phyloP scores from a whole-genome alignment of 345 rosid genomes.

The Orychophragmus violaceus region DNA sequence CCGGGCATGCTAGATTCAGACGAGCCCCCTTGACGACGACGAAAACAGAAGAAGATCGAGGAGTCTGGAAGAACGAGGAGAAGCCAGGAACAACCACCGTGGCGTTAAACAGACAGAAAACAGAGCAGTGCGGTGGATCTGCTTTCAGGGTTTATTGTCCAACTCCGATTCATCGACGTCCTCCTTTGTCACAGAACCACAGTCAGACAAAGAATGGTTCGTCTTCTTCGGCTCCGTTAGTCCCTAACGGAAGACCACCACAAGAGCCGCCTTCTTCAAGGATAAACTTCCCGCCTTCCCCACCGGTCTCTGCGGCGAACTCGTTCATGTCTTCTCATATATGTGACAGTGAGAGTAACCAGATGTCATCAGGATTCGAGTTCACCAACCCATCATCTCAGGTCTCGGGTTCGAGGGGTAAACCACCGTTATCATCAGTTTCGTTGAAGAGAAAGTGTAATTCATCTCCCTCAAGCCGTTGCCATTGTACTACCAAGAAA shows the following conservation, averaged over 20 bases:
- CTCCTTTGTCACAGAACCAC: constrained; percentile 62
- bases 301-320: constrained; percentile 44
- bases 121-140: constrained; percentile 32
- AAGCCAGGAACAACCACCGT: constrained; percentile 6
- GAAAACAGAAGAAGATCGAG: background rate
- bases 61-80: constrained; percentile 2
- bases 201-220: constrained; percentile 17
- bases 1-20: constrained; percentile 92
- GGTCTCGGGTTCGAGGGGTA: constrained; percentile 48
- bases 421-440: constrained; percentile 61
- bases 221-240: constrained; percentile 1
- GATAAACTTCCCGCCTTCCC: constrained; percentile 50
- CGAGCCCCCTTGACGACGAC: constrained; percentile 32
- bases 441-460: constrained; percentile 65
- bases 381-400: constrained; percentile 53
- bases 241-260: constrained; percentile 1
- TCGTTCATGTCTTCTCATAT: constrained; percentile 74
- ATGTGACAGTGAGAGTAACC: constrained; percentile 60
- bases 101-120: constrained; percentile 24
- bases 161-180: constrained; percentile 57
- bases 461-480: constrained; percentile 64
- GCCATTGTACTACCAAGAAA: constrained; percentile 96
- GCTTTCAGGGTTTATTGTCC: constrained; percentile 74
- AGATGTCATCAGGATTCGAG: constrained; percentile 67
- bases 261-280: constrained; percentile 18